phyloP scores from a whole-genome alignment of 345 rosid species.

The Noccaea caerulescens region DNA sequence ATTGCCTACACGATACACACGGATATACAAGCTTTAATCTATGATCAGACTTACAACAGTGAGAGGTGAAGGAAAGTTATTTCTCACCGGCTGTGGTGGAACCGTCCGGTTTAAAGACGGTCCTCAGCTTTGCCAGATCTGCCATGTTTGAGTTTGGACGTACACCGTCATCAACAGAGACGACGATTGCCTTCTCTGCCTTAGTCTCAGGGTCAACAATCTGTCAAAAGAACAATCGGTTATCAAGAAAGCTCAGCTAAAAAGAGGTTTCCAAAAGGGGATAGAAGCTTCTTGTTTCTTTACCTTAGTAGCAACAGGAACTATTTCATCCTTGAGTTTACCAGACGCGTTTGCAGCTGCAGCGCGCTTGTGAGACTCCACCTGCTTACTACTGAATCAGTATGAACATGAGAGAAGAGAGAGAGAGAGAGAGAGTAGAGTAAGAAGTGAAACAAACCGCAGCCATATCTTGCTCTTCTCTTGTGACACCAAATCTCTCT shows the following conservation, averaged over 20 bases:
- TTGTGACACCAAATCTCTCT: slow-evolving; percentile 70
- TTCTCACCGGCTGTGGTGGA: slow-evolving; percentile 88
- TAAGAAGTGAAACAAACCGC: slow-evolving; percentile 55
- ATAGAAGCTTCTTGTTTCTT: background rate
- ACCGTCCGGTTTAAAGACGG: slow-evolving; percentile 82
- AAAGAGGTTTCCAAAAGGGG: background rate
- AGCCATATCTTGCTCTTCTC: slow-evolving; percentile 89
- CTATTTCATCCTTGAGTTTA: slow-evolving; percentile 86
- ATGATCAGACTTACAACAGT: background rate
- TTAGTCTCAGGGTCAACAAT: slow-evolving; percentile 84
- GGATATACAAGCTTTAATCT: background rate
- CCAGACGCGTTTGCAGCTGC: slow-evolving; percentile 87
- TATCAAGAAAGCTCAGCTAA: slow-evolving; percentile 5
- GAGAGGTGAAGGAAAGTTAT: slow-evolving; percentile 8
- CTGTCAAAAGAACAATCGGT: slow-evolving; percentile 46
- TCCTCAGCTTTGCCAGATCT: slow-evolving; percentile 78
- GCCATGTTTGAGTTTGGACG: slow-evolving; percentile 67
- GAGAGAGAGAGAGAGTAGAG: background rate
- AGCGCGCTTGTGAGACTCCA: slow-evolving; percentile 92
- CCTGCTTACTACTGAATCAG: slow-evolving; percentile 51
- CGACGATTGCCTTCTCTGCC: slow-evolving; percentile 63
- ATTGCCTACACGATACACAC: slow-evolving; percentile 58
- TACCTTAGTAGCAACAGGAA: slow-evolving; percentile 88
- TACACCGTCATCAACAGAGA: slow-evolving; percentile 84
- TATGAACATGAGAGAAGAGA: slow-evolving; percentile 20